Percentiles rank a stretch among this genome's conserved stretches.
Conservation (phyloP, 139 green algal species). For the Coelastrella sp. region DNA sequence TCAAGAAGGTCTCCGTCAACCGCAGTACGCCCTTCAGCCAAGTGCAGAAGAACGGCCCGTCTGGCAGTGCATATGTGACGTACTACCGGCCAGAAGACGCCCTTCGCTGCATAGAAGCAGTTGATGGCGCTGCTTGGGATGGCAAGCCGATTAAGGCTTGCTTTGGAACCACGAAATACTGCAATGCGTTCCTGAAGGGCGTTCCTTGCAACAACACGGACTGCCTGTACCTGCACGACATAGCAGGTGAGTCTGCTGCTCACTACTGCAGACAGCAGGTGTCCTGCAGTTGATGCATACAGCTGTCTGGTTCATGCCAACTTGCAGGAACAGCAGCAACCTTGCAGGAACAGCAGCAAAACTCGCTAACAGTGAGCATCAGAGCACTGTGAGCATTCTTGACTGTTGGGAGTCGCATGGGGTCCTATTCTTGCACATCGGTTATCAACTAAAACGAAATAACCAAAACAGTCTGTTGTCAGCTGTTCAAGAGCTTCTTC, state of each 20-base stretch:
- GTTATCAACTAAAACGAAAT: no score
- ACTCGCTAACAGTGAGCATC: no score
- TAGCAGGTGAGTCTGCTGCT: background rate
- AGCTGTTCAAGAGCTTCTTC: no score
- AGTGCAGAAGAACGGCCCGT: constrained; percentile 65
- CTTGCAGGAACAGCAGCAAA: no score
- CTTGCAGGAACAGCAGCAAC: no score
- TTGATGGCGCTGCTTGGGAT: constrained; percentile 81
- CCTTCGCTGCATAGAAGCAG: constrained; percentile 81
- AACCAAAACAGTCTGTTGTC: no score
- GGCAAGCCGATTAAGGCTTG: constrained; percentile 83
- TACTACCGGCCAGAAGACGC: constrained; percentile 83
- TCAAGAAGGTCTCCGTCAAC: constrained; percentile 76
- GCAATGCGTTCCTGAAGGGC: constrained; percentile 93
- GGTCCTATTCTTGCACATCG: no score
- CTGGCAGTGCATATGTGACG: constrained; percentile 89
- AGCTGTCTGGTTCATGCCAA: no score
- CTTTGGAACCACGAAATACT: constrained; percentile 98
- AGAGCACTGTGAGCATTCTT: no score
- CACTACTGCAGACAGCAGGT: no score
- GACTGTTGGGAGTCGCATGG: no score
- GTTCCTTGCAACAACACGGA: constrained; percentile 89
- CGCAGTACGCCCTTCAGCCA: constrained; percentile 57
- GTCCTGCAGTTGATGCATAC: no score
- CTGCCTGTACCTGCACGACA: constrained; percentile 95